phyloP scores from a whole-genome alignment of 2,329 filamentous ascomycete genomes.

The Epichloe glyceriae region DNA sequence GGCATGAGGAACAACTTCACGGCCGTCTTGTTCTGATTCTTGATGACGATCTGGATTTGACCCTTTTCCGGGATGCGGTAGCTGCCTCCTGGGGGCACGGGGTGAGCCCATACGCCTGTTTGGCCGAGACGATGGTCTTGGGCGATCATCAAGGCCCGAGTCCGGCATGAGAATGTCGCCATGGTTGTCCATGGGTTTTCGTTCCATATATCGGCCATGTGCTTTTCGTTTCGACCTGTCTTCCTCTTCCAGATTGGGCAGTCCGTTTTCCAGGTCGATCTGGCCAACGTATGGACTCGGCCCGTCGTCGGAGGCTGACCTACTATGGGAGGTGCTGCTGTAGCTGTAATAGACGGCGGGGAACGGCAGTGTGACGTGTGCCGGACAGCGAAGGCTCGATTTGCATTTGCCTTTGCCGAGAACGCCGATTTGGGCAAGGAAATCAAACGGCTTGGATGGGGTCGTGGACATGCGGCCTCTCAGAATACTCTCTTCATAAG shows the following conservation, averaged over 20 bases:
- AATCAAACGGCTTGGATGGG: constrained; percentile 83
- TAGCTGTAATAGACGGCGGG: constrained; percentile 96
- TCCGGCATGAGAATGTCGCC: constrained; percentile 10
- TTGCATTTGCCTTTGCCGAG: constrained; percentile 84
- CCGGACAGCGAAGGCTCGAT: constrained; percentile 67
- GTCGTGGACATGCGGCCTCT: constrained; percentile 93
- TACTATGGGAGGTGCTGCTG: constrained; percentile 49
- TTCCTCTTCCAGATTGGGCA: constrained; percentile 41
- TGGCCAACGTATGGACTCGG: constrained; percentile 93
- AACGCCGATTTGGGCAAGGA: constrained; percentile 90
- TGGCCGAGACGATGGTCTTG: constrained; percentile 17
- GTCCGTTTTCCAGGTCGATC: constrained; percentile 75
- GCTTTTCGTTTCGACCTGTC: constrained; percentile 34
- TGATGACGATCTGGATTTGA: constrained; percentile 92
- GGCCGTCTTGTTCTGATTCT: constrained; percentile 96
- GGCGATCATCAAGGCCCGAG: constrained; percentile 17
- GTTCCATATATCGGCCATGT: constrained; percentile 30
- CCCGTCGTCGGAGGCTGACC: constrained; percentile 60
- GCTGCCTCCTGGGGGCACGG: constrained; percentile 64
- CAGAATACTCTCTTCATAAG: constrained; percentile 93
- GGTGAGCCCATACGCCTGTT: constrained; percentile 42
- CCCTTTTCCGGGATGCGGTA: constrained; percentile 92
- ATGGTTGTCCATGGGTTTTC: constrained; percentile 16
- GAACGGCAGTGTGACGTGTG: constrained; percentile 83
- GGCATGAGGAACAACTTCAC: constrained; percentile 92